A percentile compares a stretch with the other conserved stretches of the same genome.
These are phyloP conservation scores for Solanum hybrid DNA, from an alignment of 305 asterid species.

Conservation along the genomic window DNA sequence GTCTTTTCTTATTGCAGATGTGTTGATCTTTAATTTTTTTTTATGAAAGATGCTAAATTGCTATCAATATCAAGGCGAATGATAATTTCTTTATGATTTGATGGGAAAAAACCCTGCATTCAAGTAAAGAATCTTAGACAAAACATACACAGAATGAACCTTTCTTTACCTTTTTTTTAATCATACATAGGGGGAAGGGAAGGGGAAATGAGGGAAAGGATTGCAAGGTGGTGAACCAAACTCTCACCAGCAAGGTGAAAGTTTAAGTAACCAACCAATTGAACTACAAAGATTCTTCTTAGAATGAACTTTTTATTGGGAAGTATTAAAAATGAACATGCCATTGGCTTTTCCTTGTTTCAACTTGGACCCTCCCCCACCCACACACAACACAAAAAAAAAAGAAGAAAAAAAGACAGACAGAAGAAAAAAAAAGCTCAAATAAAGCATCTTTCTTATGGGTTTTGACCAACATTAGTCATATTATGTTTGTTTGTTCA, in stretches of 20 bases:
- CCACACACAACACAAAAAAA: no score
- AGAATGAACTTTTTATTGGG: neutral
- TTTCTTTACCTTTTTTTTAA: neutral
- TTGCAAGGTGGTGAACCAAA: neutral
- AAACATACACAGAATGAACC: neutral
- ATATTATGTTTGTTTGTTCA: neutral
- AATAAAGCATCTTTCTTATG: constrained; percentile 37
- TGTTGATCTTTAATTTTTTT: neutral
- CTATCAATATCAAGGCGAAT: neutral
- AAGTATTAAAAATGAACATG: neutral
- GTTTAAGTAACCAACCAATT: neutral
- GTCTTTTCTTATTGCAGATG: neutral
- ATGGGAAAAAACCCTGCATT: neutral
- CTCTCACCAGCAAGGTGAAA: neutral
- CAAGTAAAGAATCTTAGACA: neutral
- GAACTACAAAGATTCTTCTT: neutral
- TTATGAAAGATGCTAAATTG: neutral
- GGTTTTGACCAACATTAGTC: constrained; percentile 7
- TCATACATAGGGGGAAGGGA: neutral
- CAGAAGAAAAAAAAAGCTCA: constrained; percentile 41
- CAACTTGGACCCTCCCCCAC: neutral
- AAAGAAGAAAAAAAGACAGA: neutral
- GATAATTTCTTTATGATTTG: neutral
- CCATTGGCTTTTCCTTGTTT: neutral
- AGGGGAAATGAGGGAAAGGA: neutral